Evolutionary conservation across 2,329 filamentous ascomycete genomes (phyloP).

Genomic region (Capronia americana): DNA sequence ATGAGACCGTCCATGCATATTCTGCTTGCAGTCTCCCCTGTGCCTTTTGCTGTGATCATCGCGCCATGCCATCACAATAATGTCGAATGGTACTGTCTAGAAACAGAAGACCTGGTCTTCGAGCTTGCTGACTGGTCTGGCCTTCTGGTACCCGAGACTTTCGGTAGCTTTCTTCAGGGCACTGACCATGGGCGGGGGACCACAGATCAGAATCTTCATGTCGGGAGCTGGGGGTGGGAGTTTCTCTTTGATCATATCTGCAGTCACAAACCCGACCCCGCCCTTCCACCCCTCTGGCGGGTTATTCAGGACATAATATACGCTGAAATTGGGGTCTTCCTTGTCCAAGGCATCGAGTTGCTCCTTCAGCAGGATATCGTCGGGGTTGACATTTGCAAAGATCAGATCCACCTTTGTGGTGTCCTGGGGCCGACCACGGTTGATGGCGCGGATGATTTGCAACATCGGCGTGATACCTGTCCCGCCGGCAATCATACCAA

Average conservation of each 20-base stretch:
- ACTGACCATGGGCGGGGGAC: slow-evolving; percentile 94
- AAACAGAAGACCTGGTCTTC: slow-evolving; percentile 98
- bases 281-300: slow-evolving; percentile 90
- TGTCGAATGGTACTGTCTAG: slow-evolving; percentile 52
- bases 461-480: slow-evolving; percentile 99
- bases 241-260: slow-evolving; percentile 83
- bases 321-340: slow-evolving; percentile 79
- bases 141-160: slow-evolving; percentile 87
- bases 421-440: slow-evolving; percentile 77
- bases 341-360: slow-evolving; percentile 81
- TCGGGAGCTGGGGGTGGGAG: slow-evolving; percentile 83
- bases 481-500: slow-evolving; percentile 97
- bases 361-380: slow-evolving; percentile 92
- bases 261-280: slow-evolving; percentile 91
- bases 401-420: slow-evolving; percentile 90
- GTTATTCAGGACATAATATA: slow-evolving; percentile 97
- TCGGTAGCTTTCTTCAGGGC: slow-evolving; percentile 97
- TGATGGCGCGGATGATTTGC: slow-evolving; percentile 90
- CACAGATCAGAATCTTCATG: slow-evolving; percentile 93
- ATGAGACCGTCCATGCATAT: background rate
- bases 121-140: slow-evolving; percentile 93
- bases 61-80: background rate
- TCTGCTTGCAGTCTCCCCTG: background rate
- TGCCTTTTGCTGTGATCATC: background rate
- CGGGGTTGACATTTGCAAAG: slow-evolving; percentile 92